These are phyloP conservation scores for Lipomyces chichibuensis DNA, from an alignment of 805 yeast genomes.

Conservation along the genomic window DNA sequence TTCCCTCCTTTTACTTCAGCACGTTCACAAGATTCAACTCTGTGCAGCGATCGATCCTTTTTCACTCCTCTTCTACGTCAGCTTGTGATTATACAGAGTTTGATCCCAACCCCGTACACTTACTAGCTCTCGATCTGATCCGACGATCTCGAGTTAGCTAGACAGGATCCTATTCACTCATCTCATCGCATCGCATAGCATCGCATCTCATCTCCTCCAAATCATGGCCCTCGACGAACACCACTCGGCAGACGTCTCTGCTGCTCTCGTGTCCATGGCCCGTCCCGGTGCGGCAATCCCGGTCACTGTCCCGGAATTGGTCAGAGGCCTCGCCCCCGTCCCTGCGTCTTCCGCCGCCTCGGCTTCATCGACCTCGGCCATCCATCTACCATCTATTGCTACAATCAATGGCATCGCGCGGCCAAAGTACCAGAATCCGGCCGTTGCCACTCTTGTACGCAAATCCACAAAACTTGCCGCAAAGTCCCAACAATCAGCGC, in stretches of 20 bases:
- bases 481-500: not conserved
- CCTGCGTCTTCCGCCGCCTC: not conserved
- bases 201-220: not conserved
- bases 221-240: not conserved
- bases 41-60: too few relatives aligned
- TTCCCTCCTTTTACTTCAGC: too few relatives aligned
- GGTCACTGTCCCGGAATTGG: not conserved
- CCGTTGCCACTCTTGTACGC: not conserved
- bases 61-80: too few relatives aligned
- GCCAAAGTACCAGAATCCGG: not conserved
- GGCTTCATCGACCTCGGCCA: not conserved
- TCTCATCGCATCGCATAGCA: not conserved
- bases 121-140: too few relatives aligned
- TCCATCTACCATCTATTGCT: not conserved
- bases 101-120: too few relatives aligned
- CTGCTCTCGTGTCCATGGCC: not conserved
- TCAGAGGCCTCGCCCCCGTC: not conserved
- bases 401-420: not conserved
- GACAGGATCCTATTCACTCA: not conserved
- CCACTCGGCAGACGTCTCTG: not conserved
- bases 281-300: not conserved
- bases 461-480: not conserved
- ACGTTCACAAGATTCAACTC: too few relatives aligned
- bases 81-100: too few relatives aligned
- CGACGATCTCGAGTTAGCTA: not conserved